Conservation (phyloP, 176 grass and related monocot species). For the Bolboschoenus planiculmis region DNA sequence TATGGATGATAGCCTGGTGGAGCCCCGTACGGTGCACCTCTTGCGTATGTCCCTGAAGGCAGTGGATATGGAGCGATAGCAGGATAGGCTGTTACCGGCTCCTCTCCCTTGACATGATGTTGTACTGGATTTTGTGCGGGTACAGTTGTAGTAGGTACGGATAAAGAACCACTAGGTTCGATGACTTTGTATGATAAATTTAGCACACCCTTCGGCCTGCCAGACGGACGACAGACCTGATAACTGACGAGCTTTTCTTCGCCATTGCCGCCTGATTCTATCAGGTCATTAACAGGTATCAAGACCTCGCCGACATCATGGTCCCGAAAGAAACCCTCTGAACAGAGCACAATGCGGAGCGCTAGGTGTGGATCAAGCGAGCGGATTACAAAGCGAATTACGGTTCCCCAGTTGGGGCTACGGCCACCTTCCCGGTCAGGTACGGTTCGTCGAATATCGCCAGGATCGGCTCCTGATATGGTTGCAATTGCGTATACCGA, state of each 20-base stretch:
- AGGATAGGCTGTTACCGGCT: constrained; percentile 27
- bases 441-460: constrained; percentile 30
- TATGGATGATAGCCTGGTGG: constrained; percentile 25
- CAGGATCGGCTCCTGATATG: constrained; percentile 38
- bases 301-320: constrained; percentile 55
- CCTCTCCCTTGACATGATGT: neutral
- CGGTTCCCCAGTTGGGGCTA: constrained; percentile 44
- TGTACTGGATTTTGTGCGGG: neutral
- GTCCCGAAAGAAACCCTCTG: constrained; percentile 28
- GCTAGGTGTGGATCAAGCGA: constrained; percentile 31
- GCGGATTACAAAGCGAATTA: constrained; percentile 31
- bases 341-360: constrained; percentile 41
- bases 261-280: neutral
- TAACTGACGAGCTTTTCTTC: constrained; percentile 44
- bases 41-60: constrained; percentile 4
- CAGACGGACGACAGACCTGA: constrained; percentile 57
- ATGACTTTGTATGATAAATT: constrained; percentile 58
- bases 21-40: constrained; percentile 15
- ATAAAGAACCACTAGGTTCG: neutral
- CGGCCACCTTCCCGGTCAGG: constrained; percentile 36
- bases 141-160: neutral
- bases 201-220: constrained; percentile 48
- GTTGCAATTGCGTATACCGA: constrained; percentile 53
- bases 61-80: constrained; percentile 23
- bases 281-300: constrained; percentile 50